Evolutionary conservation across 345 rosid species (phyloP).

Genomic region (Moringa oleifera): DNA sequence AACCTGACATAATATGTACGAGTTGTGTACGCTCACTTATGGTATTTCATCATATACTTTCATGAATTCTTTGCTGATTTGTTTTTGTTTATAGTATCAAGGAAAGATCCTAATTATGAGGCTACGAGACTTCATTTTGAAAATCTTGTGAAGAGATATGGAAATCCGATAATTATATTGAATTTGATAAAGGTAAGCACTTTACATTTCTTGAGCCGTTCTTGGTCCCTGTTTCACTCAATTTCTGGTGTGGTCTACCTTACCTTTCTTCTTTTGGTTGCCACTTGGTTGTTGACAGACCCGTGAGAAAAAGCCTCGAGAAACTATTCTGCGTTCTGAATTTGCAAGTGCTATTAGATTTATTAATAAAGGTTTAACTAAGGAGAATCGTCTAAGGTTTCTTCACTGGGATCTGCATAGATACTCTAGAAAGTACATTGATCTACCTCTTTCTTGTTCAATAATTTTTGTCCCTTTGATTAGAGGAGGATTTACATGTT

Average conservation of each 20-base stretch:
- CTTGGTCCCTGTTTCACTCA: constrained; percentile 9
- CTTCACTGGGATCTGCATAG: constrained; percentile 86
- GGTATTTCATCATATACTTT: constrained; percentile 1
- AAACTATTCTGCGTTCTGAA: constrained; percentile 76
- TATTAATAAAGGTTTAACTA: constrained; percentile 54
- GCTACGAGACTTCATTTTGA: constrained; percentile 93
- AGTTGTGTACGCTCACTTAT: constrained; percentile 7
- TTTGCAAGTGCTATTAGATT: constrained; percentile 68
- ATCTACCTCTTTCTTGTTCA: constrained; percentile 6
- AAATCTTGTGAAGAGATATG: constrained; percentile 85
- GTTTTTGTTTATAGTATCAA: constrained; percentile 54
- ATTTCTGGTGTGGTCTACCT: constrained; percentile 10
- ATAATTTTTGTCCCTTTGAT: background rate
- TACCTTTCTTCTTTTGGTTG: constrained; percentile 12
- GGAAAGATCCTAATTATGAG: constrained; percentile 62
- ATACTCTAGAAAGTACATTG: constrained; percentile 59
- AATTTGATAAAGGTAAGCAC: constrained; percentile 78
- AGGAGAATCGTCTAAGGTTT: constrained; percentile 69
- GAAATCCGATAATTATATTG: constrained; percentile 77
- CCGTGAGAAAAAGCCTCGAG: constrained; percentile 84
- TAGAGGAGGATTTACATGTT: constrained; percentile 10
- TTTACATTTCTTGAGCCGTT: background rate
- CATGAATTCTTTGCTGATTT: constrained; percentile 22
- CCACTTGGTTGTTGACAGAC: constrained; percentile 41
- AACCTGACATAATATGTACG: constrained; percentile 92